A percentile compares a stretch with the other conserved stretches of the same genome.
These are phyloP conservation scores for Graphiopsis chlorocephala DNA, from an alignment of 2,329 filamentous ascomycete genomes.

Conservation along the genomic window DNA sequence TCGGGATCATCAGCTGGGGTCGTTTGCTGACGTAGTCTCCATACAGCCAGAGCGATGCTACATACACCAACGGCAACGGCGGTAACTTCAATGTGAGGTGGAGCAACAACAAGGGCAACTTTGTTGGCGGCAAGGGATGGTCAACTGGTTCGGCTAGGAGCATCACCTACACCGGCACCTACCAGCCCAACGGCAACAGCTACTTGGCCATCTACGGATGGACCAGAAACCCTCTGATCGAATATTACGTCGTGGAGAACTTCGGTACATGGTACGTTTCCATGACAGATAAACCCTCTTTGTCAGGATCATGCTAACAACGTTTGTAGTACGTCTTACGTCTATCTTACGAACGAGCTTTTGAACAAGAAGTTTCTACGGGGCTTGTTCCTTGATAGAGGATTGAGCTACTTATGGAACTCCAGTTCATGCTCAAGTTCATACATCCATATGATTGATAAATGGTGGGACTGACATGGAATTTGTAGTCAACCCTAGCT, in stretches of 20 bases:
- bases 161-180: slow-evolving; percentile 49
- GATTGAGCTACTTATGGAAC: no score
- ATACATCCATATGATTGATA: no score
- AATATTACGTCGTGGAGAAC: slow-evolving; percentile 57
- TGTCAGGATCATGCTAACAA: no score
- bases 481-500: slow-evolving; percentile 28
- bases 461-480: no score
- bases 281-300: no score
- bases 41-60: slow-evolving; percentile 47
- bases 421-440: no score
- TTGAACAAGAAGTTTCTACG: no score
- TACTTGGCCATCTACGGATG: slow-evolving; percentile 59
- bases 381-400: no score
- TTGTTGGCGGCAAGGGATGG: slow-evolving; percentile 45
- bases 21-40: neutral
- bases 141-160: slow-evolving; percentile 33
- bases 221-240: slow-evolving; percentile 51
- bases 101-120: slow-evolving; percentile 48
- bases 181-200: slow-evolving; percentile 47
- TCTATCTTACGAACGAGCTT: no score
- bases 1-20: neutral
- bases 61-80: slow-evolving; percentile 53
- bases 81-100: slow-evolving; percentile 49
- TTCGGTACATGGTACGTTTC: slow-evolving; percentile 48
- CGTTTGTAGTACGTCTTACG: no score